A percentile compares a stretch with the other conserved stretches of the same genome.
These are phyloP conservation scores for Boletus albobrunnescens DNA, from an alignment of 1,284 basidiomycete species.

Conservation along the genomic window DNA sequence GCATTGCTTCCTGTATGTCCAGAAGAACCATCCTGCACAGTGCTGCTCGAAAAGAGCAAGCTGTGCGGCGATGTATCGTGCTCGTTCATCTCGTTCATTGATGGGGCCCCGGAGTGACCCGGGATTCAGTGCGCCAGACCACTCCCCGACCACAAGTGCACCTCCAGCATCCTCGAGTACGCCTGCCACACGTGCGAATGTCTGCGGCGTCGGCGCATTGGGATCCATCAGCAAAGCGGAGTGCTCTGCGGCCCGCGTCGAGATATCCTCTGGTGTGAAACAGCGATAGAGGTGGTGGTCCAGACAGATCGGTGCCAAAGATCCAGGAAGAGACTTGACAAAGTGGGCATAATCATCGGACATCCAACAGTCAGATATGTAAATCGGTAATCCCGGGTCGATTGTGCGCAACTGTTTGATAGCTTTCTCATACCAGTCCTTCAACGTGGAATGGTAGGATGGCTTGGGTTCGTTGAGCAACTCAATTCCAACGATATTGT, in stretches of 20 bases:
- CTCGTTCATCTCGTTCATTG: conserved; percentile 44
- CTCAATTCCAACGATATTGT: conserved; percentile 77
- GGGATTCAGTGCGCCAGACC: conserved; percentile 76
- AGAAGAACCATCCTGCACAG: conserved; percentile 82
- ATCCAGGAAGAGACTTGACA: conserved; percentile 36
- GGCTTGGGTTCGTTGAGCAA: conserved; percentile 80
- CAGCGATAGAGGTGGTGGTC: conserved; percentile 89
- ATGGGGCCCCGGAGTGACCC: conserved; percentile 49
- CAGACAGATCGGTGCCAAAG: conserved; percentile 53
- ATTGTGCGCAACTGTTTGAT: conserved; percentile 54
- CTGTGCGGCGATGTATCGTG: conserved; percentile 63
- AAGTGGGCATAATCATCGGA: conserved; percentile 64
- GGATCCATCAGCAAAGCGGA: conserved; percentile 43
- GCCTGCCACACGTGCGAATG: conserved; percentile 42
- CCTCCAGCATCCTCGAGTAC: conserved; percentile 48
- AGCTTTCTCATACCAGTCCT: conserved; percentile 63
- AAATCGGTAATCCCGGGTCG: conserved; percentile 60
- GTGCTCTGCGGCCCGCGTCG: conserved; percentile 57
- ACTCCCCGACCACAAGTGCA: conserved; percentile 78
- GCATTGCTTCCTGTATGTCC: conserved; percentile 81
- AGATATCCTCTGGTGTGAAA: conserved; percentile 64
- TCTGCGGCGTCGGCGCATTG: conserved; percentile 39
- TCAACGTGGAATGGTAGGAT: conserved; percentile 45
- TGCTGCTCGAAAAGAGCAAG: conserved; percentile 62
- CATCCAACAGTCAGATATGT: conserved; percentile 79